Conservation (phyloP, 2,329 filamentous ascomycete genomes). For the Aspergillus caelatus region DNA sequence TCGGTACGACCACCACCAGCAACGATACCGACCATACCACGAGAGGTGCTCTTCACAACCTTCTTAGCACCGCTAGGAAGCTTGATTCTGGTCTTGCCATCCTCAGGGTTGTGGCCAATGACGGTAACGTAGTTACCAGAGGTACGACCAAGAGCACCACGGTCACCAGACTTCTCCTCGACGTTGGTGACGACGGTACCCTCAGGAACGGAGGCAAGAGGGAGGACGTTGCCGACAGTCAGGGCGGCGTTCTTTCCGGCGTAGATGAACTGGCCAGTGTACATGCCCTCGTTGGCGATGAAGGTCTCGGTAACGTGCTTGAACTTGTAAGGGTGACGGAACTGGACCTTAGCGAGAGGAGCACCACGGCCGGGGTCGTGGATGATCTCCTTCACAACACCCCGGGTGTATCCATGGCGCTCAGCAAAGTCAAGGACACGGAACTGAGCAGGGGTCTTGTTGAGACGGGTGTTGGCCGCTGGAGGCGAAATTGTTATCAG, state of each 20-base stretch:
- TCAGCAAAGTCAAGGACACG: slow-evolving; percentile 94
- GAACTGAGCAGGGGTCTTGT: slow-evolving; percentile 96
- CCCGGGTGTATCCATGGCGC: slow-evolving; percentile 95
- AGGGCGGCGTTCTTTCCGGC: slow-evolving; percentile 98
- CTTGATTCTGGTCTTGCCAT: slow-evolving; percentile 99
- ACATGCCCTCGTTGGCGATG: slow-evolving; percentile 99
- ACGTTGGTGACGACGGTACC: slow-evolving; percentile 99
- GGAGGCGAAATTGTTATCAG: slow-evolving; percentile 38
- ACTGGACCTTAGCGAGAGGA: slow-evolving; percentile 92
- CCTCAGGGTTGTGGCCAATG: slow-evolving; percentile 95
- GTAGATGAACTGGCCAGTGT: slow-evolving; percentile 99
- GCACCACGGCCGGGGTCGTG: slow-evolving; percentile 98
- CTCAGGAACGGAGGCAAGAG: slow-evolving; percentile 91
- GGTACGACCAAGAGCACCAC: slow-evolving; percentile 92
- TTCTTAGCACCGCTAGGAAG: slow-evolving; percentile 99
- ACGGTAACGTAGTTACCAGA: slow-evolving; percentile 99
- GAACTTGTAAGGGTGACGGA: slow-evolving; percentile 98
- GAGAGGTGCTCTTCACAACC: slow-evolving; percentile 85
- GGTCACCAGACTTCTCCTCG: slow-evolving; percentile 98
- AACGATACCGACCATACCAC: slow-evolving; percentile 99
- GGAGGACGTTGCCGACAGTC: slow-evolving; percentile 96
- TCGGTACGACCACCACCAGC: slow-evolving; percentile 99
- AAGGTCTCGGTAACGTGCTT: slow-evolving; percentile 98
- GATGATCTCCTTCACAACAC: slow-evolving; percentile 98
- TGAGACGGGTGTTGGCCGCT: slow-evolving; percentile 85